Base-by-base conservation (phyloP, 1,139 yeast species). In the Taphrina communis region DNA sequence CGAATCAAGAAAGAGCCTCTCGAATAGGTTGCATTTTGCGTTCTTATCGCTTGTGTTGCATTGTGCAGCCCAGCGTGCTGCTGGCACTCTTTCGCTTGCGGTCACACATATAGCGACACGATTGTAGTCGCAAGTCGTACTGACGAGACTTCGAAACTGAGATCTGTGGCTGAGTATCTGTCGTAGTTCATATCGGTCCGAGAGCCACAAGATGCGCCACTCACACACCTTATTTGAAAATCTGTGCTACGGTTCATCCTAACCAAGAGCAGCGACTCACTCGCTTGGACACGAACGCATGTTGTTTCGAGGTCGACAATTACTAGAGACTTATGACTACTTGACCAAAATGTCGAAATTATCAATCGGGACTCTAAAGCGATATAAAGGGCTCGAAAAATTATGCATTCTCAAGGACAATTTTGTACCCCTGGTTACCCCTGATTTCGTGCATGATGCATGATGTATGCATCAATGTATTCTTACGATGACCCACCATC, bases 391-490 rank as follows among this genome's bases (percentile, higher is more conserved):
- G 11, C 7, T 50, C n/a, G 36, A 11, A 21, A 35, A 11, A 2
- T 21, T 14, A 50, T 35, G 53, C 53, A 50, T 50, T 50, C 53
- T 50, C 53, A 50, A 50, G 53, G 53, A 50, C 53, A 50, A 50
- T 11, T 25, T 44, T 1, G 19, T 44, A 44, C 53, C 53, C 53
- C 36, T 50, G 53, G 3, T 21, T 50, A 50, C 53, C 53, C 53
- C 53, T 50, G 53, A 5, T 8, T 12, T 44, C 48, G n/a, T 44
- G 48, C 48, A 44, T n/a, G 21, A 44, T 44, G 48, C 48, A 44
- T 44, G n/a, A 25, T 25, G 31, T 2, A 25, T 25, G 31, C 31
- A 25, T 25, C 31, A 4, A 25, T 25, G 31, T 25, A 25, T 25
- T 25, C 31, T 25, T 19, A n/a, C n/a, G 51, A 46, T 14, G 51